phyloP scores from a whole-genome alignment of 129 eudicot species.

The Artemisia tridentata region DNA sequence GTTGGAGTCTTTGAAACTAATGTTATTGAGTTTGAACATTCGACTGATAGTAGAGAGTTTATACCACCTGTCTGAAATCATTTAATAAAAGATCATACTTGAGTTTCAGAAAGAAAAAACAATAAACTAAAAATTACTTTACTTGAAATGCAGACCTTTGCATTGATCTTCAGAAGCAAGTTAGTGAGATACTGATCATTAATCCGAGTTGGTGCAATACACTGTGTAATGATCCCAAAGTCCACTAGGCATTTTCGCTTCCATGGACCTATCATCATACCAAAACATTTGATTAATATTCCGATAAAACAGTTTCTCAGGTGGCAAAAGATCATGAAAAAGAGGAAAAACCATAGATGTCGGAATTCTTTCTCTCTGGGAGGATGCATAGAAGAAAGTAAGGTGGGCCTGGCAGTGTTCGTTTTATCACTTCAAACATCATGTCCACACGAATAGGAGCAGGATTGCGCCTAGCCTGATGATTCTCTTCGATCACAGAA shows the following conservation, averaged over 20 bases:
- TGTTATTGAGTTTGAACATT: slow-evolving; percentile 41
- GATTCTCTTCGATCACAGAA: slow-evolving; percentile 56
- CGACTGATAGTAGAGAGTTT: slow-evolving; percentile 56
- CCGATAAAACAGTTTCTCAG: background rate
- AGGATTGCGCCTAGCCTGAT: slow-evolving; percentile 46
- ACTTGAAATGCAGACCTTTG: slow-evolving; percentile 42
- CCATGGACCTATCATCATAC: slow-evolving; percentile 61
- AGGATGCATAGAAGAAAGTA: slow-evolving; percentile 56
- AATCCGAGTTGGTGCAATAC: slow-evolving; percentile 63
- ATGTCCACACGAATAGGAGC: slow-evolving; percentile 66
- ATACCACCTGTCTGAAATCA: slow-evolving; percentile 68
- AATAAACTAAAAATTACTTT: background rate
- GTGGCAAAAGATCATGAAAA: background rate
- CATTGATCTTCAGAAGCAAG: slow-evolving; percentile 69
- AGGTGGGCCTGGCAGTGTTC: slow-evolving; percentile 58
- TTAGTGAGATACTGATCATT: slow-evolving; percentile 84
- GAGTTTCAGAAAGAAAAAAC: background rate
- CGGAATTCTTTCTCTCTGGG: slow-evolving; percentile 51
- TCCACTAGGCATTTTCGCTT: slow-evolving; percentile 57
- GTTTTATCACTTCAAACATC: slow-evolving; percentile 51
- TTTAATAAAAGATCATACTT: background rate
- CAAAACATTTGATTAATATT: slow-evolving; percentile 2
- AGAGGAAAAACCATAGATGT: slow-evolving; percentile 40
- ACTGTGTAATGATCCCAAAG: slow-evolving; percentile 66
- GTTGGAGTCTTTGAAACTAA: slow-evolving; percentile 60